Conservation (phyloP, 2,329 filamentous ascomycete genomes). For the Penicillium fuscoglaucum region DNA sequence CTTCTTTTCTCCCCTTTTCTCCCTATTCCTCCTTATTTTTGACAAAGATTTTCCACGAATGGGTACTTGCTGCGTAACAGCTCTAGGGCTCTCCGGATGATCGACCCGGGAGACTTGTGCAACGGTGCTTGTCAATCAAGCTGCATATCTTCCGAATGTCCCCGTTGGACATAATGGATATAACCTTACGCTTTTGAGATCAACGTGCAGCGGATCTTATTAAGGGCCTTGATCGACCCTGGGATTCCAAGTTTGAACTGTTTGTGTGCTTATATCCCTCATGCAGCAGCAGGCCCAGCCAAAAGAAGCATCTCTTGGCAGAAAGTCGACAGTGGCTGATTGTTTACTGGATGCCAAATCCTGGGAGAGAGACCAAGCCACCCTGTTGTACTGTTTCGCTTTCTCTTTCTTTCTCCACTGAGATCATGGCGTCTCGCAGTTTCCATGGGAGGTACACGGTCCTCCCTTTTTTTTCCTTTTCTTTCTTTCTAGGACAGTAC, state of each 20-base stretch:
- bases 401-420: not conserved
- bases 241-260: slow-evolving; percentile 13
- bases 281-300: slow-evolving; percentile 19
- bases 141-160: slow-evolving; percentile 34
- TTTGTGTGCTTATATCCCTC: slow-evolving; percentile 27
- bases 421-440: not conserved
- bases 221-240: slow-evolving; percentile 11
- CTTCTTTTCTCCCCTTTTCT: not conserved
- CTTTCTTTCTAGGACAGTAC: not conserved
- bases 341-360: not conserved
- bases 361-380: not conserved
- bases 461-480: not conserved
- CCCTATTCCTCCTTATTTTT: not conserved
- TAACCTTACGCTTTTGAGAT: slow-evolving; percentile 15
- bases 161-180: slow-evolving; percentile 27
- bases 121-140: slow-evolving; percentile 30
- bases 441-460: not conserved
- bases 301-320: slow-evolving; percentile 13
- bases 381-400: not conserved
- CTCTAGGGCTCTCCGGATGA: slow-evolving; percentile 22
- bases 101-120: slow-evolving; percentile 32
- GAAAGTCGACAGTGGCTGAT: not conserved
- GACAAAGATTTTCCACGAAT: slow-evolving; percentile 1
- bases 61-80: not conserved
- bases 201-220: slow-evolving; percentile 16